Base-by-base conservation (phyloP, 306 rosid species). In the Mucuna pruriens region DNA sequence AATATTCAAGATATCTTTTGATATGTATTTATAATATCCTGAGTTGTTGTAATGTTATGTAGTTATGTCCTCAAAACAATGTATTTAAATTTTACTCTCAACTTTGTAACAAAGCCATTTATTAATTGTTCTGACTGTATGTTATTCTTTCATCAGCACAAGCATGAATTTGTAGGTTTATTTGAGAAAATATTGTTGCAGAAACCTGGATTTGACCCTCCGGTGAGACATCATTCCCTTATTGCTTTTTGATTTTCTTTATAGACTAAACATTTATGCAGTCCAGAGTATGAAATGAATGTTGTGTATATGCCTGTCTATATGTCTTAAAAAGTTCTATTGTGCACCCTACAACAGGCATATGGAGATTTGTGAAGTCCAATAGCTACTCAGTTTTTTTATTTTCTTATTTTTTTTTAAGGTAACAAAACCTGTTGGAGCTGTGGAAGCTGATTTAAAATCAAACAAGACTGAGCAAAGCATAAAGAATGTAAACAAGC, bases 171-270 rank as follows among this genome's bases (percentile, higher is more conserved):
- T 19, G 90, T 75, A 67, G 92, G 86, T 67, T 17, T 84, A 34
- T 88, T 87, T 83, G 85, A 90, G 84, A 85, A 89, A 82, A 72
- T 95, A 84, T 33, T 40, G 89, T 52, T 87, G 71, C 80, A 84
- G 85, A 87, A 90, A 83, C 80, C 88, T 72, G 82, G 57, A 33
- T 90, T 93, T 87, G 88, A 82, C 40, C 95, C 97, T 70, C 91
- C 65, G 48, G 99, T 95, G 77, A 87, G 97, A 79, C 64, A 75
- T 81, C 60, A 71, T 68, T 79, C 73, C 42, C 38, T 58, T 74
- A 22, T 80, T 77, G 48, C 15, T 26, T 70, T 20, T 74, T 20
- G 25, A 25, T 69, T 75, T 54, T 70, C 63, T 25, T 39, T 15
- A 33, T 62, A 36, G 78, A 51, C 66, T 45, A 11, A 49, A 31